Evolutionary conservation across 352 stramenopile species (phyloP), one percentile per base, ranked within the genome.

Genomic region (Pythium folliculosum): DNA sequence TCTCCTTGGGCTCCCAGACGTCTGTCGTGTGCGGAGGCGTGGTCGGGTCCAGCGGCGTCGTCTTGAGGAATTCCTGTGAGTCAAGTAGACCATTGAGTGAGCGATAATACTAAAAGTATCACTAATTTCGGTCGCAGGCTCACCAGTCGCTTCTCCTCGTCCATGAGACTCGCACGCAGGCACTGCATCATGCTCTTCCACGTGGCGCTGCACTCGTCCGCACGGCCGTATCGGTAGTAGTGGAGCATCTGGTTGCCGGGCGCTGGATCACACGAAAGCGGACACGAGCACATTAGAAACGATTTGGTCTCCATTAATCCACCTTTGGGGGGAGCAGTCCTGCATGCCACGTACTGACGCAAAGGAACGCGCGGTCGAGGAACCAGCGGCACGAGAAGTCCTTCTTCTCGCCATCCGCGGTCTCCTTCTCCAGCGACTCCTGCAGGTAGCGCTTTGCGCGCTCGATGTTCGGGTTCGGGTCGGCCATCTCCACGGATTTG

Each of bases 131-230:
- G 14, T 47, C 40, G 2, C 12, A 5, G 9, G 60, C 69, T 51
- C 63, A 86, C 78, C 79, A 76, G 54, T 48, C 80, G 76, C 70
- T 90, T 90, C 52, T 86, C 76, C 59, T 88, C 78, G 56, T 89
- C 79, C 87, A 95, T 95, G 55, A 92, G 79, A 67, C 80, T 92
- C 23, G 80, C 70, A 43, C 87, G 82, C 38, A 91, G 86, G 68
- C 87, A 95, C 52, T 90, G 71, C 63, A 84, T 91, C 82, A 93
- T 91, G 71, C 91, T 92, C 48, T 69, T 77, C 84, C 83, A 93
- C 51, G 80, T 93, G 47, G 72, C 83, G n/a, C 88, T 87, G 79
- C 87, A 95, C 69, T 90, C 78, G 52, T 95, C 87, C 23, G 84
- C 78, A 35, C 73, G 71, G 1, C 87, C 87, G 49, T 86, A 75